A percentile compares a stretch with the other conserved stretches of the same genome.
Evolutionary conservation across 2,329 filamentous ascomycete species (phyloP).

Genomic region (Didymella sp.): DNA sequence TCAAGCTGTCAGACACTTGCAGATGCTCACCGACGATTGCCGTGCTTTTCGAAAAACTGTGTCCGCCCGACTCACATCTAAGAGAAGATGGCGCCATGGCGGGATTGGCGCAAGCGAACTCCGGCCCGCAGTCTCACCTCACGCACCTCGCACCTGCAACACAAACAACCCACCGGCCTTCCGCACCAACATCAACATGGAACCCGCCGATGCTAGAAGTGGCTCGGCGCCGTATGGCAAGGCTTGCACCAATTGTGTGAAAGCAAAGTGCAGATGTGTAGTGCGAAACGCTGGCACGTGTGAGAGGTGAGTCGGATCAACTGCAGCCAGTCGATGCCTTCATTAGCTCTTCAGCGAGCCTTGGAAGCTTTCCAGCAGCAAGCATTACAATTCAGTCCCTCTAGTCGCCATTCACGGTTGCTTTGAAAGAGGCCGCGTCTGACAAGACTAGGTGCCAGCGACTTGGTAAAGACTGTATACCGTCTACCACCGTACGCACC

Average conservation of each 20-base stretch:
- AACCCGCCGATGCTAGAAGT: conserved; percentile 25
- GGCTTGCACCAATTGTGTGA: conserved; percentile 35
- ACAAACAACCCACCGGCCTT: conserved; percentile 3
- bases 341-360: not conserved
- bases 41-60: too few species aligned
- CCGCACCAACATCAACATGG: conserved; percentile 13
- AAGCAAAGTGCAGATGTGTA: conserved; percentile 38
- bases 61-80: not conserved
- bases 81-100: not conserved
- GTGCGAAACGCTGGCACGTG: conserved; percentile 24
- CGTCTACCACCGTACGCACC: conserved; percentile 21
- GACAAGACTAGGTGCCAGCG: conserved; percentile 22
- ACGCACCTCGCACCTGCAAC: not conserved
- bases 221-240: conserved; percentile 35
- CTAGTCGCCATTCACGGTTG: not conserved
- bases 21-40: too few species aligned
- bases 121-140: conserved; percentile 10
- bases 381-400: not conserved
- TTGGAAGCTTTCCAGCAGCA: not conserved
- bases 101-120: conserved; percentile 13
- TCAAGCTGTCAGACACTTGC: not conserved
- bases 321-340: not conserved
- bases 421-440: not conserved
- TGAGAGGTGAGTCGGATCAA: conserved; percentile 28
- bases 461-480: conserved; percentile 24